phyloP scores from a whole-genome alignment of 331 rosid genomes.

The Malus hybrid region DNA sequence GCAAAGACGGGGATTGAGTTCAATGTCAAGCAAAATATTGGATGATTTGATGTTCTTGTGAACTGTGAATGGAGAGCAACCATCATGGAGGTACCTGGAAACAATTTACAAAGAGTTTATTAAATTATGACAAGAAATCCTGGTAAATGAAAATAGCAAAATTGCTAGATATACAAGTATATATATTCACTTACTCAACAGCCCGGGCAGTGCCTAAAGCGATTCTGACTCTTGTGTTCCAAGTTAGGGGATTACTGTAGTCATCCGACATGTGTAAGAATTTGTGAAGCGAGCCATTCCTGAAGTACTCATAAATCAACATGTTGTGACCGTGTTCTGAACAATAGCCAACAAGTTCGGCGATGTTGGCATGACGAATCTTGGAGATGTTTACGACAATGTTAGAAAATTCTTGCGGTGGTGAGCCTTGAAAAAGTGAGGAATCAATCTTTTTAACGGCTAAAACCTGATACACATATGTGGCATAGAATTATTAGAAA shows the following conservation, averaged over 20 bases:
- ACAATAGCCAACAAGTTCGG: conserved; percentile 72
- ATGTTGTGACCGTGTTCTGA: conserved; percentile 64
- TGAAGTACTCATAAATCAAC: conserved; percentile 61
- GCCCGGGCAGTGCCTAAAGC: conserved; percentile 84
- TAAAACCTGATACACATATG: conserved; percentile 43
- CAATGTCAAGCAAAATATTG: conserved; percentile 67
- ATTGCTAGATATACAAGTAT: background rate
- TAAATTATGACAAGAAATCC: conserved; percentile 3
- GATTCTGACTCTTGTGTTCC: conserved; percentile 91
- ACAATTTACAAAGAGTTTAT: background rate
- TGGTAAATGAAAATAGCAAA: background rate
- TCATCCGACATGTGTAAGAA: conserved; percentile 84
- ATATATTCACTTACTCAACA: conserved; percentile 52
- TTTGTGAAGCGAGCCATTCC: conserved; percentile 81
- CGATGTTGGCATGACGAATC: conserved; percentile 62
- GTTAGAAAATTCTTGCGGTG: conserved; percentile 56
- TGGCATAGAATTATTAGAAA: background rate
- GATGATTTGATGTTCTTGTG: conserved; percentile 90
- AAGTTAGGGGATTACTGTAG: conserved; percentile 87
- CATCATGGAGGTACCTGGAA: conserved; percentile 78
- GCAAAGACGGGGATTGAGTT: conserved; percentile 72
- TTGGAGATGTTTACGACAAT: conserved; percentile 42
- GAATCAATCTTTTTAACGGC: conserved; percentile 72
- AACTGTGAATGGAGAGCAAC: conserved; percentile 49
- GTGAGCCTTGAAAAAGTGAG: conserved; percentile 39